A percentile compares a stretch with the other conserved stretches of the same genome.
phyloP scores from a whole-genome alignment of 257 asterid genomes.

The Penstemon davidsonii region DNA sequence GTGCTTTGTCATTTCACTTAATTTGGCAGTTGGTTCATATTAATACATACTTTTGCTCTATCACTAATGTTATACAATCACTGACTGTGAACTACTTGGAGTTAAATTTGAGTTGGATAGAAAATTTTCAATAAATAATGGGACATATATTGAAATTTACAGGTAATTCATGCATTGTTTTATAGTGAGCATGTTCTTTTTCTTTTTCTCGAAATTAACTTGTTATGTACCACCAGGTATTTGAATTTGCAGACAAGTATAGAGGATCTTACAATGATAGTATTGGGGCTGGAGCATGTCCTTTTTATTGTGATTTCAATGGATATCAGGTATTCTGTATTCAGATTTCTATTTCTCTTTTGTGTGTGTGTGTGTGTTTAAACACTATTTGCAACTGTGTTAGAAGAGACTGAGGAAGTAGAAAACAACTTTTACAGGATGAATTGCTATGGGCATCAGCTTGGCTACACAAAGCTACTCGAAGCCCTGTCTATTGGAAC shows the following conservation, averaged over 20 bases:
- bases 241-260: conserved; percentile 47
- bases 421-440: conserved; percentile 30
- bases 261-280: conserved; percentile 49
- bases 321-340: conserved; percentile 32
- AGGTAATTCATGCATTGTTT: not conserved
- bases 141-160: too few relatives aligned
- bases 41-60: too few relatives aligned
- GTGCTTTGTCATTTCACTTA: too few relatives aligned
- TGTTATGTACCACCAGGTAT: conserved; percentile 28
- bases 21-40: too few relatives aligned
- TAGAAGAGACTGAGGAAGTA: not conserved
- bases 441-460: conserved; percentile 55
- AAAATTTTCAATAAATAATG: too few relatives aligned
- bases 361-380: too few relatives aligned
- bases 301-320: conserved; percentile 46
- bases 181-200: not conserved
- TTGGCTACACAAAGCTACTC: conserved; percentile 49
- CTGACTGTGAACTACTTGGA: too few relatives aligned
- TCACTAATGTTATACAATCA: too few relatives aligned
- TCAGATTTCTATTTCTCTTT: too few relatives aligned
- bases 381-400: too few relatives aligned
- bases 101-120: too few relatives aligned
- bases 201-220: not conserved
- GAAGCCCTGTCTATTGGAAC: conserved; percentile 33
- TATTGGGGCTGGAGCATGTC: conserved; percentile 39